Percentiles rank a stretch among this genome's conserved stretches.
Conservation (phyloP, 192 early-diverging fungal genomes). For the Phycomyces nitens region DNA sequence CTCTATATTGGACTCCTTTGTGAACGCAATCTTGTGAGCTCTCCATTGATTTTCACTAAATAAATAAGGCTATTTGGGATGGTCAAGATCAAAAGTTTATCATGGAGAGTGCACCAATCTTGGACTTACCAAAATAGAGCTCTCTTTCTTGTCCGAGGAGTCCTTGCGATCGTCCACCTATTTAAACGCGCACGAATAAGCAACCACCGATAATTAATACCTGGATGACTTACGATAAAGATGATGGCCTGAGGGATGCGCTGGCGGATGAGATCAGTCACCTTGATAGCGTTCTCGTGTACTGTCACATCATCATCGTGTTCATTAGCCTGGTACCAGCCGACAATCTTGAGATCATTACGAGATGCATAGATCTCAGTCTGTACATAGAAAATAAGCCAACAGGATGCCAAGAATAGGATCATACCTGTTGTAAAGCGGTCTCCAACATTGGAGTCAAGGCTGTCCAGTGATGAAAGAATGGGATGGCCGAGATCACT, state of each 20-base stretch:
- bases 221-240: slow-evolving; percentile 46
- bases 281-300: slow-evolving; percentile 43
- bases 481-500: slow-evolving; percentile 65
- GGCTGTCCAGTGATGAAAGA: slow-evolving; percentile 78
- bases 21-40: slow-evolving; percentile 38
- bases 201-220: neutral
- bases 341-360: slow-evolving; percentile 50
- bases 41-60: slow-evolving; percentile 54
- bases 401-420: neutral
- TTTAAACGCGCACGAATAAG: slow-evolving; percentile 3
- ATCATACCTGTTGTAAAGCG: slow-evolving; percentile 73
- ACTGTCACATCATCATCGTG: slow-evolving; percentile 40
- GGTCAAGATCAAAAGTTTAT: neutral
- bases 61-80: slow-evolving; percentile 42
- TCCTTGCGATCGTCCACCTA: neutral
- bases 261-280: slow-evolving; percentile 49
- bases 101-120: neutral
- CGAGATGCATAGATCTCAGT: slow-evolving; percentile 53
- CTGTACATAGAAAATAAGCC: slow-evolving; percentile 27
- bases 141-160: neutral
- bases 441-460: slow-evolving; percentile 82
- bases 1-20: slow-evolving; percentile 9
- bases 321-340: slow-evolving; percentile 63
- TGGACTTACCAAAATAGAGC: slow-evolving; percentile 8
- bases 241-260: slow-evolving; percentile 45